Conservation (phyloP, 179 eudicot species). For the Gypsophila paniculata region DNA sequence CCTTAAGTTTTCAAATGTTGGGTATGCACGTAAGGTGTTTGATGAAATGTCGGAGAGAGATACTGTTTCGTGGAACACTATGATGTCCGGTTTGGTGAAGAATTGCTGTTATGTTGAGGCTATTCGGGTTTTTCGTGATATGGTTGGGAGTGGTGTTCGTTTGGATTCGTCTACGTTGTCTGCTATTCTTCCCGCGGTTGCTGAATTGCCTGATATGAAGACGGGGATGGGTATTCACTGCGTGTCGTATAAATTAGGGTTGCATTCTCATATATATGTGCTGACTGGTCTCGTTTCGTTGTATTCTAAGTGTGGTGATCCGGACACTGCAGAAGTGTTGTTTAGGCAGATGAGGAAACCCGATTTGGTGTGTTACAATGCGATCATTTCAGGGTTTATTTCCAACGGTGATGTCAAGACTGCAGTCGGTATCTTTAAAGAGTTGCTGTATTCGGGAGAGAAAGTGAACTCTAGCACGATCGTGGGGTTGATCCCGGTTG, state of each 20-base stretch:
- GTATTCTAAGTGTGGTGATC: constrained; percentile 74
- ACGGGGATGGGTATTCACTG: constrained; percentile 63
- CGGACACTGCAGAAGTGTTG: constrained; percentile 42
- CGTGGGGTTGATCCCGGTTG: constrained; percentile 79
- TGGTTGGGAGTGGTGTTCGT: constrained; percentile 38
- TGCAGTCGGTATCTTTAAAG: constrained; percentile 48
- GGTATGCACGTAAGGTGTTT: constrained; percentile 58
- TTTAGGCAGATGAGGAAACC: constrained; percentile 53
- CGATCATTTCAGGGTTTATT: constrained; percentile 75
- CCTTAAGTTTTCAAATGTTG: constrained; percentile 35
- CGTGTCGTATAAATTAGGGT: constrained; percentile 55
- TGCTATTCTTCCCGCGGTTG: constrained; percentile 54
- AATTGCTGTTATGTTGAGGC: constrained; percentile 50
- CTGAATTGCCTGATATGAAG: constrained; percentile 64
- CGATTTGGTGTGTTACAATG: constrained; percentile 74
- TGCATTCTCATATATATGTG: constrained; percentile 47
- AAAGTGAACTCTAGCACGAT: constrained; percentile 69
- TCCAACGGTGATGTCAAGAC: constrained; percentile 40
- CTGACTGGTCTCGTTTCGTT: constrained; percentile 72
- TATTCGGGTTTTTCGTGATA: constrained; percentile 45
- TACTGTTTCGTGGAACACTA: constrained; percentile 67
- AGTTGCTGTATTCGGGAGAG: constrained; percentile 41
- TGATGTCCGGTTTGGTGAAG: constrained; percentile 62
- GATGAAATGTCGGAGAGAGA: constrained; percentile 58
- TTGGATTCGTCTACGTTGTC: constrained; percentile 71